Evolutionary conservation across 768 basidiomycete genomes (phyloP), one percentile per base, ranked within the genome.

Genomic region (Xanthoconium purpureum): DNA sequence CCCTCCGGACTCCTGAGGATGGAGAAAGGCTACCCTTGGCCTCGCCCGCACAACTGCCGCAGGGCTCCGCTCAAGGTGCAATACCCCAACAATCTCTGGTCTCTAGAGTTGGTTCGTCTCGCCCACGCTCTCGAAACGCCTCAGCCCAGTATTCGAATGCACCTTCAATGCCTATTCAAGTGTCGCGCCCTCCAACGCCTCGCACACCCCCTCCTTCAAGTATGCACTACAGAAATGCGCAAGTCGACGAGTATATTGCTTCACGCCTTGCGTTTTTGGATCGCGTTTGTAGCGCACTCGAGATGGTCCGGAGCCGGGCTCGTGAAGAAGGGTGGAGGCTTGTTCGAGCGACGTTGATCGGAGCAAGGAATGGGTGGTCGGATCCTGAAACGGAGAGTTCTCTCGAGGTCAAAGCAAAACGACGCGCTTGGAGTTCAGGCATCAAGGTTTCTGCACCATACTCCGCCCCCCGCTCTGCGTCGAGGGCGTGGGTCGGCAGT

Each of bases 381-480:
- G 70, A 71, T 18, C 8, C 52, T 12, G 70, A 71, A 30, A 18
- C 45, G 5, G 70, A 73, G 49, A 56, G 40, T 15, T 68, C 82
- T 7, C 73, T 89, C 24, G 85, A 86, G 66, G 75, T 81, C 39
- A 80, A 79, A 58, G 80, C 82, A 35, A 77, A 81, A 38, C 77
- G 88, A 32, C 76, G 86, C 11, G 88, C 88, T 8, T 90, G 88
- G 88, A 75, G 82, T 52, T 82, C 81, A 58, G 74, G 78, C 36
- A 76, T 77, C 18, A 75, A 80, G 56, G 64, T 77, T 47, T 71
- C 72, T 48, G 64, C 69, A 1, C 65, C 65, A 2, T 71, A 69
- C 56, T 30, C 57, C 18, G n/a, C 45, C 3, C 33, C 52, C 18
- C 47, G 36, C 44, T 47, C 37, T 20, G 15, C 39, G 1, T 38